Base-by-base conservation (phyloP, 1,284 basidiomycete genomes). In the Fomitiporia mediterranea region DNA sequence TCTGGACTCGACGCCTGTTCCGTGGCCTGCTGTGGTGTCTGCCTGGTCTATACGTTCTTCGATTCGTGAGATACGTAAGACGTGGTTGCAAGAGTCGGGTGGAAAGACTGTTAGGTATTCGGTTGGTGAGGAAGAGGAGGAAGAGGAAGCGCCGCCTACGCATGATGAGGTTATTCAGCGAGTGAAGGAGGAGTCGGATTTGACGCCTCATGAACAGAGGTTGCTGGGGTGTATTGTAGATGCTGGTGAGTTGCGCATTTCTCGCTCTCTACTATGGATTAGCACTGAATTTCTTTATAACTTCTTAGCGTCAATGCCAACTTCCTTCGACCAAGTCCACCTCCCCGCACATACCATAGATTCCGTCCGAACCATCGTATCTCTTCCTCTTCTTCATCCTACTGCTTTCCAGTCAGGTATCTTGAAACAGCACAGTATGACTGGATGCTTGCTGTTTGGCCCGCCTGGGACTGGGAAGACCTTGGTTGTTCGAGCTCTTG, bases 401-500 rank as follows among this genome's bases (percentile, higher is more conserved):
- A 78, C 84, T 48, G 93, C 95, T 1, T 98, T 98, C 74, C 82
- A 87, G 66, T 85, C 86, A 66, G 94, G 95, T 51, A 90, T 98
- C 55, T 76, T 98, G 37, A 95, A 93, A 68, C 86, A 93, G 61
- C 91, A 96, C 65, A 80, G 84, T 11, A 94, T 94, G 78, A 87
- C 83, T 5, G 93, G 93, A 2, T 93, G 90, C 61, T 78, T 95
- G 57, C 72, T 96, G 15, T 94, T 95, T 69, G 92, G 92, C 4
- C 94, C 95, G 55, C 89, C 93, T 1, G 93, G 93, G 42, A 95
- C 93, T 4, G 93, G 93, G 4, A 96, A 96, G 71, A 95, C 93
- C 0, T 74, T 96, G 13, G 79, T 94, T 8, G 94, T 94, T 1
- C 83, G 93, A 43, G 95, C 95, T 5, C 79, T 98, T 3, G 95